A percentile compares a stretch with the other conserved stretches of the same genome.
Conservation (phyloP, 2,329 filamentous ascomycete species). For the Aspergillus niger region DNA sequence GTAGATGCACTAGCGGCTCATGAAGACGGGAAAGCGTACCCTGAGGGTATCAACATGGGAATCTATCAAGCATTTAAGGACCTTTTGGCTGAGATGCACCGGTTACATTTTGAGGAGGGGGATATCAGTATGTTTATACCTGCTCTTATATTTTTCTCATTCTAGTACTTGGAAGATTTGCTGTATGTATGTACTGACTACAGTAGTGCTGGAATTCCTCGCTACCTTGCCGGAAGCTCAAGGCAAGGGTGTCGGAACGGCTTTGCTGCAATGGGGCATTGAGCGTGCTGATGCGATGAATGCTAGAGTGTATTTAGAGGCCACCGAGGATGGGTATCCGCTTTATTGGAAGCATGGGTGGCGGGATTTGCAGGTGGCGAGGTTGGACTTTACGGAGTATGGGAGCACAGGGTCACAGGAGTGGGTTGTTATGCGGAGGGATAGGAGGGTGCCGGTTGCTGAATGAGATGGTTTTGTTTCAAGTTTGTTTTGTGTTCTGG, state of each 20-base stretch:
- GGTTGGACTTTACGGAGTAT: conserved; percentile 37
- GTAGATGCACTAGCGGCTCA: conserved; percentile 45
- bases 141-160: neutral
- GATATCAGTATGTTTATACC: conserved; percentile 20
- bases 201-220: conserved; percentile 20
- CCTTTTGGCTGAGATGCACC: conserved; percentile 12
- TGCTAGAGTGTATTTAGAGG: conserved; percentile 53
- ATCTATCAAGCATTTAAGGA: conserved; percentile 23
- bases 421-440: conserved; percentile 30
- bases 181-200: neutral
- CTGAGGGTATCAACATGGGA: conserved; percentile 48
- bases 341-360: conserved; percentile 56
- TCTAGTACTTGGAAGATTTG: conserved; percentile 4
- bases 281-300: conserved; percentile 49
- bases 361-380: conserved; percentile 38
- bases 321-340: conserved; percentile 50
- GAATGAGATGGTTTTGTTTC: neutral
- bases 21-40: conserved; percentile 47
- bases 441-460: neutral
- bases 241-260: conserved; percentile 19
- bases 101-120: conserved; percentile 8
- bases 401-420: conserved; percentile 20
- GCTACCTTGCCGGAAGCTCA: conserved; percentile 16
- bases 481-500: too few species aligned
- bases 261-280: conserved; percentile 47